These are phyloP conservation scores for Kodamaea derodonti DNA, from an alignment of 1,139 yeast genomes.

Conservation along the genomic window DNA sequence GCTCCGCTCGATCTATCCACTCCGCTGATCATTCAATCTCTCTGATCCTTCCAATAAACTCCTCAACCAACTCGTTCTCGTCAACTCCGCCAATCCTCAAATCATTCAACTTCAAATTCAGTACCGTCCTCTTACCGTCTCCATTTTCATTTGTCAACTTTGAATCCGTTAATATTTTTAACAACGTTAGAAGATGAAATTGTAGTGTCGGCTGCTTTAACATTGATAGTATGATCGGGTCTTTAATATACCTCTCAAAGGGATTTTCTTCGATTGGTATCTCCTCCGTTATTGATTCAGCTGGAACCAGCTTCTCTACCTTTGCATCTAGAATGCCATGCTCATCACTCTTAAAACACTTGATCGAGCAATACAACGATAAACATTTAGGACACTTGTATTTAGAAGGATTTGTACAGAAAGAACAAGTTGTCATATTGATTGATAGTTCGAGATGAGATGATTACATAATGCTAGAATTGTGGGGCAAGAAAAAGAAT, in stretches of 20 bases:
- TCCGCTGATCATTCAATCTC: conserved; percentile 1
- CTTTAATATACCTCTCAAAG: conserved; percentile 19
- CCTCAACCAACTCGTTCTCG: conserved; percentile 62
- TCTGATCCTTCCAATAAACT: conserved; percentile 37
- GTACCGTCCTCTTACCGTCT: conserved; percentile 55
- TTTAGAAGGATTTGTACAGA: conserved; percentile 23
- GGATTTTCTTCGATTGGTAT: neutral
- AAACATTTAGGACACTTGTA: conserved; percentile 63
- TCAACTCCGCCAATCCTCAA: conserved; percentile 63
- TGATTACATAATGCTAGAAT: no score
- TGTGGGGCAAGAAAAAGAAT: no score
- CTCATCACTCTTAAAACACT: conserved; percentile 50
- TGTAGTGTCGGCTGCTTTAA: conserved; percentile 49
- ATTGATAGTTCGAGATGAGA: neutral
- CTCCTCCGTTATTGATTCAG: neutral
- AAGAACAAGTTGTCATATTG: neutral
- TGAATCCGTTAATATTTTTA: conserved; percentile 44
- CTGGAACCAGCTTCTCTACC: neutral
- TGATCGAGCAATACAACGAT: conserved; percentile 47
- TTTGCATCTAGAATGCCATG: conserved; percentile 28
- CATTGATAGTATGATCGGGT: conserved; percentile 37
- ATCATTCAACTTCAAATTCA: conserved; percentile 56
- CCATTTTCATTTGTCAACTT: conserved; percentile 38
- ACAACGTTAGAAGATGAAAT: conserved; percentile 47
- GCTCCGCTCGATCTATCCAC: neutral